Conservation (phyloP, 805 yeast genomes). For the Yamadazyma ubonensis region DNA sequence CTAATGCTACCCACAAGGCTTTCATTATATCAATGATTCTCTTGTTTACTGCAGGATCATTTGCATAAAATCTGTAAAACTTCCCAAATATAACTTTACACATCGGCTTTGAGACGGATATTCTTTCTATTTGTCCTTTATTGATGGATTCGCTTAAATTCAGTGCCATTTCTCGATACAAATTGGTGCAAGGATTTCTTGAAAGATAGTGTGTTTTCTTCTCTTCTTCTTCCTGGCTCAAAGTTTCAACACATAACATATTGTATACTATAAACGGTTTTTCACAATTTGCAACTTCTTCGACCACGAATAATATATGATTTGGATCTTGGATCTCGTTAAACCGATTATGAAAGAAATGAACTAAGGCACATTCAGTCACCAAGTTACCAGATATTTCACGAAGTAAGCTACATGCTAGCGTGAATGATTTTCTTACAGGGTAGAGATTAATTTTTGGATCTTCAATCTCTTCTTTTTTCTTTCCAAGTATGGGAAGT, state of each 20-base stretch:
- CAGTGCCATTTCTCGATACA: no score
- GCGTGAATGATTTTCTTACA: neutral
- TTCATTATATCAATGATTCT: neutral
- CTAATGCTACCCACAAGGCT: no score
- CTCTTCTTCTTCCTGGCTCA: neutral
- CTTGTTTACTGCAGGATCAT: neutral
- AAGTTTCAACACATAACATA: neutral
- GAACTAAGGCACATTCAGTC: conserved; percentile 1
- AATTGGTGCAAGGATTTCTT: no score
- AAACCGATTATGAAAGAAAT: conserved; percentile 1
- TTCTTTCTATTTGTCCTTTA: neutral
- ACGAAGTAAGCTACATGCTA: neutral
- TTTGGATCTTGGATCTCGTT: neutral
- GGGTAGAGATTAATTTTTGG: no score
- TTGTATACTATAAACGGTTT: conserved; percentile 2
- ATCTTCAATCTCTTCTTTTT: neutral
- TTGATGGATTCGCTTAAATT: no score
- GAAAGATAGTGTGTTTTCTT: neutral
- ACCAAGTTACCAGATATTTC: neutral
- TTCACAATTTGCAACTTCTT: conserved; percentile 1
- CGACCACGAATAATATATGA: neutral
- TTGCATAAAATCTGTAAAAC: neutral
- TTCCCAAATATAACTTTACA: neutral
- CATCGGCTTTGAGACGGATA: no score
- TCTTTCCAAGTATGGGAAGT: neutral